These are phyloP conservation scores for Tremella yokohamensis DNA, from an alignment of 768 basidiomycete species.

Conservation along the genomic window DNA sequence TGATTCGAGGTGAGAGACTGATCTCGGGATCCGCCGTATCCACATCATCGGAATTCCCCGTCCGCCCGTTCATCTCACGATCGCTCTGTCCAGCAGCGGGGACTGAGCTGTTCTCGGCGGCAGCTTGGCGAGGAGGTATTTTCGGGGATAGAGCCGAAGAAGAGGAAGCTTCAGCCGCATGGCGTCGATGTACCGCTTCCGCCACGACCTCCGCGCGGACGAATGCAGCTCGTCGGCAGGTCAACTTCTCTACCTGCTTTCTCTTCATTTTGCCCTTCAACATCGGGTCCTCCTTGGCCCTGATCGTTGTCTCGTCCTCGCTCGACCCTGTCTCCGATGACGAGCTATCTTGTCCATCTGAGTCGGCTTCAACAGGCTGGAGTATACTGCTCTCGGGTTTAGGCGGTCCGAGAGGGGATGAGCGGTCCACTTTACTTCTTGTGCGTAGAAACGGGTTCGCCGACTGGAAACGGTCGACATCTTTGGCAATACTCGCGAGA, in stretches of 20 bases:
- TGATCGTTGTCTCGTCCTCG: slow-evolving; percentile 1
- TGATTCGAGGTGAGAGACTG: slow-evolving; percentile 11
- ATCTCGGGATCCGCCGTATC: not conserved
- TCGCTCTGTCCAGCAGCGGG: too few species aligned
- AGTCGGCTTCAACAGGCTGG: not conserved
- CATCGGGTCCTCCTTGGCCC: not conserved
- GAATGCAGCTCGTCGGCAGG: slow-evolving; percentile 3
- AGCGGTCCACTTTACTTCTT: not conserved
- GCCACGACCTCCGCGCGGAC: not conserved
- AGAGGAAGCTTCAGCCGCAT: not conserved
- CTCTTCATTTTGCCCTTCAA: not conserved
- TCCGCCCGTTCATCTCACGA: too few species aligned
- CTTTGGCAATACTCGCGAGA: not conserved
- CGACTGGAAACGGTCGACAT: slow-evolving; percentile 1
- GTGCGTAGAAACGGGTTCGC: not conserved
- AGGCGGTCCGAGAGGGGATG: not conserved
- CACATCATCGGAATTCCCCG: too few species aligned
- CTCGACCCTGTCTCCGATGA: not conserved
- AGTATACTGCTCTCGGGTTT: not conserved
- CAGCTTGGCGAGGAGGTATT: too few species aligned
- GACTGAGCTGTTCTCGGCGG: too few species aligned
- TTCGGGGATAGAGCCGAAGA: not conserved
- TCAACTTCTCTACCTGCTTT: not conserved
- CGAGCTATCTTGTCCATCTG: not conserved
- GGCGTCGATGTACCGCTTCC: not conserved